Conservation (phyloP, 352 stramenopile species). For the Phytophthora vignae region DNA sequence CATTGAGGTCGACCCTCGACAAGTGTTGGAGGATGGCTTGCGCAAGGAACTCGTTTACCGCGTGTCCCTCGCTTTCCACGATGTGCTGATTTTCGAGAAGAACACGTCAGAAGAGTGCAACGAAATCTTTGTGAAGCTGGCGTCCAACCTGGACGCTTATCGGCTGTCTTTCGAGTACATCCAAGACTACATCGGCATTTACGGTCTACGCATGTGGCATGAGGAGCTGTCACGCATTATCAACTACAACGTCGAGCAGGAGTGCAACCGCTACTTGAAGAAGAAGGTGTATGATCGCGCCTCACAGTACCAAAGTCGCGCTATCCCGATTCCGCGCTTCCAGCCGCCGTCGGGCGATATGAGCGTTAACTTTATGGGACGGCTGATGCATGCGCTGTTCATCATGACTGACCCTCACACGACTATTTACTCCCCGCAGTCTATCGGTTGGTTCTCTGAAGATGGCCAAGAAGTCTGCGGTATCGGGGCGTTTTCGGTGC, state of each 20-base stretch:
- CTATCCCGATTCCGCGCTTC: slow-evolving; percentile 94
- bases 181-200: slow-evolving; percentile 96
- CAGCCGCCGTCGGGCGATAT: slow-evolving; percentile 83
- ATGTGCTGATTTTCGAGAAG: slow-evolving; percentile 89
- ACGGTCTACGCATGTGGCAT: slow-evolving; percentile 96
- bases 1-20: slow-evolving; percentile 94
- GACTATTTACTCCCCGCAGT: slow-evolving; percentile 94
- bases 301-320: slow-evolving; percentile 92
- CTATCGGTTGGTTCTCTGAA: slow-evolving; percentile 93
- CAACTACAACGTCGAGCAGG: slow-evolving; percentile 96
- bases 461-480: slow-evolving; percentile 90
- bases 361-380: slow-evolving; percentile 95
- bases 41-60: slow-evolving; percentile 95
- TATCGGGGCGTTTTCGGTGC: slow-evolving; percentile 87
- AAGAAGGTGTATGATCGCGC: slow-evolving; percentile 94
- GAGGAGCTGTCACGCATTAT: slow-evolving; percentile 95
- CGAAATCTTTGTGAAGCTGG: slow-evolving; percentile 86
- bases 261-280: slow-evolving; percentile 95
- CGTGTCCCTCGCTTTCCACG: slow-evolving; percentile 86
- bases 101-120: slow-evolving; percentile 87
- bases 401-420: slow-evolving; percentile 92
- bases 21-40: slow-evolving; percentile 94
- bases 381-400: slow-evolving; percentile 92
- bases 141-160: slow-evolving; percentile 91
- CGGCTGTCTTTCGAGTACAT: slow-evolving; percentile 95